Percentiles rank a stretch among this genome's conserved stretches.
phyloP scores from a whole-genome alignment of 2,329 filamentous ascomycete species.

The Aspergillus intermedius region DNA sequence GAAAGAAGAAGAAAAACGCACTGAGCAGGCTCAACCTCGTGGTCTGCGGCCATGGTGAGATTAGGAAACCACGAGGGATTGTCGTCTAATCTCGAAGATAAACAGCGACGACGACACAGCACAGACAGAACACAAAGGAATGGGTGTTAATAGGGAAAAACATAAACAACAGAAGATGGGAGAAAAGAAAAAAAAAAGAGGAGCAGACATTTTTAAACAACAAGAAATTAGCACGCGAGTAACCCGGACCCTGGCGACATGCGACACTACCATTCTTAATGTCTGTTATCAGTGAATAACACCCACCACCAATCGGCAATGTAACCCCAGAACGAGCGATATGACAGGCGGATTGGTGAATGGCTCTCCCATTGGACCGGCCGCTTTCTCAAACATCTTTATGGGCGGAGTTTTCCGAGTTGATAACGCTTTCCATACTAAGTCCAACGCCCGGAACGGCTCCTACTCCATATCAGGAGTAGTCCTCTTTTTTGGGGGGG shows the following conservation, averaged over 20 bases:
- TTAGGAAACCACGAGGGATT: not conserved
- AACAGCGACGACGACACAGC: too few species aligned
- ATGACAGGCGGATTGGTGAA: not conserved
- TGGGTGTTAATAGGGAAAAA: not conserved
- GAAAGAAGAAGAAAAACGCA: not conserved
- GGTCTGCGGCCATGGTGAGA: conserved; percentile 21
- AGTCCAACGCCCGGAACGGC: too few species aligned
- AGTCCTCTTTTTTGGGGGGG: too few species aligned
- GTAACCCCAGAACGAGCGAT: not conserved
- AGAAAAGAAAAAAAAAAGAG: conserved; percentile 1
- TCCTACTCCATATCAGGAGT: too few species aligned
- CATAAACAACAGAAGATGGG: not conserved
- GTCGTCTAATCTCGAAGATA: too few species aligned
- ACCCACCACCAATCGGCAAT: not conserved
- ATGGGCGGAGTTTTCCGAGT: too few species aligned
- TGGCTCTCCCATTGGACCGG: too few species aligned
- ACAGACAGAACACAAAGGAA: not conserved
- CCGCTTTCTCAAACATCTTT: too few species aligned
- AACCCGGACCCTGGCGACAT: not conserved
- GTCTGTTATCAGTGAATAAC: too few species aligned
- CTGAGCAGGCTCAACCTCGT: conserved; percentile 18
- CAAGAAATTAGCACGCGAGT: conserved; percentile 1
- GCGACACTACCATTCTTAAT: not conserved
- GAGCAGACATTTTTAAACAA: not conserved
- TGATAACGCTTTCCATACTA: too few species aligned